phyloP scores from a whole-genome alignment of 208 protist species.

The Trypanosoma rangeli region DNA sequence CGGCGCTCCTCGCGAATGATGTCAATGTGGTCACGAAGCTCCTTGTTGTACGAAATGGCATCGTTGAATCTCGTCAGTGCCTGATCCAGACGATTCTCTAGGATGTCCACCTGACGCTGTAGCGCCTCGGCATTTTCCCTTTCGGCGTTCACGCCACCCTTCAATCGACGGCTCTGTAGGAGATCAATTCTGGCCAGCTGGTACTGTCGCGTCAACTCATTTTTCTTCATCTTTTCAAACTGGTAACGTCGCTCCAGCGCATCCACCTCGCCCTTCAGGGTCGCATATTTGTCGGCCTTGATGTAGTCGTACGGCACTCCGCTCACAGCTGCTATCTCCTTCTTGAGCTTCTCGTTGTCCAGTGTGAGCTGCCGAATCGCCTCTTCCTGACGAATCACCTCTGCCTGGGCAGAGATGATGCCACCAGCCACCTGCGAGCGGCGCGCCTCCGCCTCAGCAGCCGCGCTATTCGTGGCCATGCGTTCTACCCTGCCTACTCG shows the following conservation, averaged over 20 bases:
- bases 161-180: conserved; percentile 79
- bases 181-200: conserved; percentile 86
- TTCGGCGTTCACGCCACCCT: conserved; percentile 90
- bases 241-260: conserved; percentile 87
- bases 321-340: conserved; percentile 74
- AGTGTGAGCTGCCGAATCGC: conserved; percentile 66
- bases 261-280: conserved; percentile 84
- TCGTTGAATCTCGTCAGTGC: conserved; percentile 96
- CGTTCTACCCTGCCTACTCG: neutral
- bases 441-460: conserved; percentile 29
- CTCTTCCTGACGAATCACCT: conserved; percentile 74
- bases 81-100: conserved; percentile 96
- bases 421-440: conserved; percentile 59
- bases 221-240: conserved; percentile 92
- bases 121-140: conserved; percentile 89
- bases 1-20: conserved; percentile 94
- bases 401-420: conserved; percentile 60
- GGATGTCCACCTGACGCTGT: conserved; percentile 92
- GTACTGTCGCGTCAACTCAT: conserved; percentile 85
- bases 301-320: conserved; percentile 82
- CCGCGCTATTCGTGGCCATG: conserved; percentile 4
- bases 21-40: conserved; percentile 95
- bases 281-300: conserved; percentile 86
- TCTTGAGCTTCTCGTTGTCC: conserved; percentile 90
- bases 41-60: conserved; percentile 93